A percentile compares a stretch with the other conserved stretches of the same genome.
These are phyloP conservation scores for Erodium chrysanthum DNA, from an alignment of 441 rosid species.

Conservation along the genomic window DNA sequence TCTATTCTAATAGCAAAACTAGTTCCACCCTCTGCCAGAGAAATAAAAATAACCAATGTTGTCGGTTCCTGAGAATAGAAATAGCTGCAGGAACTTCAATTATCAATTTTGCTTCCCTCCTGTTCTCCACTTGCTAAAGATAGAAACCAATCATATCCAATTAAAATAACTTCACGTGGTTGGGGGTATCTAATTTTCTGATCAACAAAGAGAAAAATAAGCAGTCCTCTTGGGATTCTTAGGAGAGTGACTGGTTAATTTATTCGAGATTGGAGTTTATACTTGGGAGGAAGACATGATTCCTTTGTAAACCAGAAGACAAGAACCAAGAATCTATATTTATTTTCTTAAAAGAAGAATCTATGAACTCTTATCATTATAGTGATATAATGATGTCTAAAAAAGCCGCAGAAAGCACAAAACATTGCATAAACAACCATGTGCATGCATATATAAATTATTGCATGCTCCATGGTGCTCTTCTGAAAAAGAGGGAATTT, in stretches of 20 bases:
- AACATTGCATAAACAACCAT: not conserved
- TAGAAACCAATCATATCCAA: not conserved
- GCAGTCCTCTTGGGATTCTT: not conserved
- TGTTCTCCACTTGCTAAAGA: not conserved
- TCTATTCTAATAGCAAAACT: not conserved
- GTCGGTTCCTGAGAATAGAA: not conserved
- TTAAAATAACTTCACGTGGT: not conserved
- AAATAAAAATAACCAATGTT: not conserved
- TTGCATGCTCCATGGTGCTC: not conserved
- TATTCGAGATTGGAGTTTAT: not conserved
- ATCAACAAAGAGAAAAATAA: not conserved
- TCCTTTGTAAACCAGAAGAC: not conserved
- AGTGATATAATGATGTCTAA: not conserved
- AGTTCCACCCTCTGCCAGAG: not conserved
- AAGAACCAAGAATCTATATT: not conserved
- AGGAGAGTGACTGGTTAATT: not conserved
- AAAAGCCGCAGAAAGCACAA: not conserved
- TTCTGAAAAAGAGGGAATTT: not conserved
- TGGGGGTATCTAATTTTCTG: not conserved
- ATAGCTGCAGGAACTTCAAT: not conserved
- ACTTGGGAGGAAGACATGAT: not conserved
- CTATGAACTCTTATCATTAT: not conserved
- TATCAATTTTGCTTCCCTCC: not conserved
- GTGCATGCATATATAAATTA: not conserved
- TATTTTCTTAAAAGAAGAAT: not conserved